Percentiles rank a stretch among this genome's conserved stretches.
phyloP scores from a whole-genome alignment of 139 green algal species.

The Marvania coccoides region DNA sequence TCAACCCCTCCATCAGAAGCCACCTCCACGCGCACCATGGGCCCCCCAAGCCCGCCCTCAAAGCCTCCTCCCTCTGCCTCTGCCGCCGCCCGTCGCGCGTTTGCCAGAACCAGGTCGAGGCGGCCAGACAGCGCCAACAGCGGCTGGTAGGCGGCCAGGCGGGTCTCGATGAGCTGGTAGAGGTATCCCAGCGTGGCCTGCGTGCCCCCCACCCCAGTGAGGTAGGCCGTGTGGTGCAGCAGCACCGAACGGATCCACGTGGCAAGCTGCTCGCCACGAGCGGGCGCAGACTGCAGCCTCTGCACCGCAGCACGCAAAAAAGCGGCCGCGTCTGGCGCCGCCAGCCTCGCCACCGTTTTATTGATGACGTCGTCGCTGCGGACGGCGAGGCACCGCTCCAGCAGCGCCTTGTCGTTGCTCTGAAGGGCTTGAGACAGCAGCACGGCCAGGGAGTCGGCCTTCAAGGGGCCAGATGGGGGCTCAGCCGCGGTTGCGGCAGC shows the following conservation, averaged over 20 bases:
- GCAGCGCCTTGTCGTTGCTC: slow-evolving; percentile 34
- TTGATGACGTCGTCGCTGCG: slow-evolving; percentile 51
- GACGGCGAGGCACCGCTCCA: slow-evolving; percentile 54
- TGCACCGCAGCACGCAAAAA: slow-evolving; percentile 31
- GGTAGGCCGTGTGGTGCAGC: slow-evolving; percentile 60
- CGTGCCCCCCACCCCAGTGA: slow-evolving; percentile 33
- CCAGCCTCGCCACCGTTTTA: slow-evolving; percentile 54
- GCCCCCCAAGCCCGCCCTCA: neutral
- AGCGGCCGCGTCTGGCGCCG: slow-evolving; percentile 26
- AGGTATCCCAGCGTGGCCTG: slow-evolving; percentile 12
- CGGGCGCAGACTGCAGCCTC: slow-evolving; percentile 45
- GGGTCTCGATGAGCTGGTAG: slow-evolving; percentile 39
- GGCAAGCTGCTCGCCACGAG: slow-evolving; percentile 46
- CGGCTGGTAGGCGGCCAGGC: slow-evolving; percentile 34
- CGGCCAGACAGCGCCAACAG: slow-evolving; percentile 39
- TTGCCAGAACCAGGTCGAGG: slow-evolving; percentile 45
- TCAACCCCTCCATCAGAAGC: slow-evolving; percentile 1
- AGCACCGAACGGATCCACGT: slow-evolving; percentile 59
- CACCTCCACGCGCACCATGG: slow-evolving; percentile 1
- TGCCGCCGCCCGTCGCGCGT: neutral
- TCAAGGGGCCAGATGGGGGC: slow-evolving; percentile 1
- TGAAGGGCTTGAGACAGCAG: slow-evolving; percentile 56
- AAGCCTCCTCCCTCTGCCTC: neutral
- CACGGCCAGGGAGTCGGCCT: slow-evolving; percentile 53
- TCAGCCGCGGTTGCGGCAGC: neutral